Evolutionary conservation across 2,329 filamentous ascomycete genomes (phyloP), one percentile per base, ranked within the genome.

Genomic region (Stachybotrys chlorohalonatus): DNA sequence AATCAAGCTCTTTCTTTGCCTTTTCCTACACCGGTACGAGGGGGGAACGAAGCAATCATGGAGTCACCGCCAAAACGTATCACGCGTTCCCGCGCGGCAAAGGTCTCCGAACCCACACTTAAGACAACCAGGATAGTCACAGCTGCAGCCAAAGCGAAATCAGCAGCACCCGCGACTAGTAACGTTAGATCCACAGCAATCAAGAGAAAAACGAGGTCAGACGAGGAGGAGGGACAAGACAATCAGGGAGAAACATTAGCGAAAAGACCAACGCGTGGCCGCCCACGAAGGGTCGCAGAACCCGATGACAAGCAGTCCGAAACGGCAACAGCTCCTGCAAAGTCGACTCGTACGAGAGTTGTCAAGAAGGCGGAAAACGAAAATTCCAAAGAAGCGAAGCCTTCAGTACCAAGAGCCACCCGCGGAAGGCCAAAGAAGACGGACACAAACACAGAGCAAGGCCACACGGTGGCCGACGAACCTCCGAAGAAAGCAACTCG

Each of bases 41-140:
- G 2, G 8, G 13, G 36, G 5, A 9, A 42, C 13, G 9, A 42
- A 42, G 13, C 36, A 42, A 73, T 52, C 59, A 82, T 84, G 80
- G 77, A 80, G 59, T 83, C 79, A 56, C 80, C 81, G 52, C 81
- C 81, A 42, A 82, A 82, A 69, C 78, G 81, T 59, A 75, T 83
- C 63, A 84, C 81, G 58, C 77, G 81, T 52, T 70, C 75, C 49
- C 68, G 75, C 55, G 73, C 74, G 31, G 74, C 74, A 48, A 76
- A 72, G 63, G 66, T 66, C 39, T 64, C 60, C 53, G 70, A 75
- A 55, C 63, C 70, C 31, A 64, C 67, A 47, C 61, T 62, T 11
- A 72, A 75, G 61, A 70, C 72, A 2, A 72, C 75, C 56, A 78
- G 70, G 56, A 72, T 77, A 57, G 69, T 76, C 57, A 78, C 78